Percentiles rank a stretch among this genome's conserved stretches.
Conservation (phyloP, 1,284 basidiomycete species). For the Ganoderma meredithae region DNA sequence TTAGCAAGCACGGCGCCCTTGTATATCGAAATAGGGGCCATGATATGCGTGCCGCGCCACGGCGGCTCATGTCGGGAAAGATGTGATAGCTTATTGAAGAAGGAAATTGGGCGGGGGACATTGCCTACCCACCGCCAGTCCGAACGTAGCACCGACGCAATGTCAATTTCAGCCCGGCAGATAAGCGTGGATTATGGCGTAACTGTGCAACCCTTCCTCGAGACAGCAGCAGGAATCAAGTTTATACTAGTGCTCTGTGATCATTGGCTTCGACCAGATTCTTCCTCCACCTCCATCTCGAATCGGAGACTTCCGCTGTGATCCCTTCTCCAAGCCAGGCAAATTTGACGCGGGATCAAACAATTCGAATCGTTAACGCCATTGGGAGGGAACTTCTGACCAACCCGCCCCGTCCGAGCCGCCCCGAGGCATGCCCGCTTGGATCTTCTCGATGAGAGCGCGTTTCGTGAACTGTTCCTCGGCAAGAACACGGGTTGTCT, state of each 20-base stretch:
- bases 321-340: background rate
- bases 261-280: background rate
- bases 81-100: background rate
- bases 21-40: background rate
- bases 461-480: constrained; percentile 96
- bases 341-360: background rate
- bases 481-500: constrained; percentile 88
- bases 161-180: background rate
- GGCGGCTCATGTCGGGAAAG: background rate
- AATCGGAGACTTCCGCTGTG: background rate
- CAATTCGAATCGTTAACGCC: constrained; percentile 28
- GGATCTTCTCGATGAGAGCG: constrained; percentile 89
- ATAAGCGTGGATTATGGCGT: background rate
- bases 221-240: background rate
- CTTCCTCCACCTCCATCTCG: background rate
- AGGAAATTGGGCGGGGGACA: background rate
- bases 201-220: background rate
- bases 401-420: constrained; percentile 36
- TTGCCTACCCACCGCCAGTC: background rate
- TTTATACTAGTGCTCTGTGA: constrained; percentile 3
- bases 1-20: background rate
- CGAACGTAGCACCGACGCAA: background rate
- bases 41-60: background rate
- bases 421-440: constrained; percentile 67
- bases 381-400: constrained; percentile 29